These are phyloP conservation scores for Meyerozyma elateridarum DNA, from an alignment of 1,139 yeast species.

Conservation along the genomic window DNA sequence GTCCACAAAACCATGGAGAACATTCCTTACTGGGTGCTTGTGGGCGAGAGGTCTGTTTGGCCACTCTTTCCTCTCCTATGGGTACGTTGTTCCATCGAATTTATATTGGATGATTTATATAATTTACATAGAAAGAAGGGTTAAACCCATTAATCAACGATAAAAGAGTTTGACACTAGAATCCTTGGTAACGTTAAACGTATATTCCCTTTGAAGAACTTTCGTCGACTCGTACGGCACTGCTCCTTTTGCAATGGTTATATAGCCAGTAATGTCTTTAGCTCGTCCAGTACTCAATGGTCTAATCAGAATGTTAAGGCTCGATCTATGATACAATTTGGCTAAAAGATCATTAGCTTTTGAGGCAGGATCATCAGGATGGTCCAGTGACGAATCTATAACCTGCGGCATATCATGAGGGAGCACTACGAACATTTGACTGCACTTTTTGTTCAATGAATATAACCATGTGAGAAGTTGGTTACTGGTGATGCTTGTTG, in stretches of 20 bases:
- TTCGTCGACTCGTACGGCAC: constrained; percentile 22
- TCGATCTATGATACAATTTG: constrained; percentile 47
- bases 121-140: constrained; percentile 42
- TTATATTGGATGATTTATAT: constrained; percentile 75
- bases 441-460: constrained; percentile 29
- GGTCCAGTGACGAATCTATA: constrained; percentile 26
- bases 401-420: constrained; percentile 38
- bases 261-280: constrained; percentile 71
- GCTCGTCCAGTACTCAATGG: constrained; percentile 82
- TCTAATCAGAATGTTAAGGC: constrained; percentile 47
- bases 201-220: constrained; percentile 58
- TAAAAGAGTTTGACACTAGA: constrained; percentile 40
- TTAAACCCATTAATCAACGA: constrained; percentile 21
- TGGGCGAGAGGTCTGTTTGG: constrained; percentile 95
- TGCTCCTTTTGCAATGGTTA: constrained; percentile 55
- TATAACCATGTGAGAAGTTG: constrained; percentile 32
- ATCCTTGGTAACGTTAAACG: constrained; percentile 59
- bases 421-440: constrained; percentile 30
- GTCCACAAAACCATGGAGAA: constrained; percentile 66
- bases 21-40: constrained; percentile 82
- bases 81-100: constrained; percentile 89
- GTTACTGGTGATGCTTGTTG: constrained; percentile 31
- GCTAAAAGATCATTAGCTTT: constrained; percentile 43
- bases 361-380: constrained; percentile 29
- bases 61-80: constrained; percentile 80